Evolutionary conservation across 2,329 filamentous ascomycete species (phyloP).

Genomic region (Podosphaera xanthii): DNA sequence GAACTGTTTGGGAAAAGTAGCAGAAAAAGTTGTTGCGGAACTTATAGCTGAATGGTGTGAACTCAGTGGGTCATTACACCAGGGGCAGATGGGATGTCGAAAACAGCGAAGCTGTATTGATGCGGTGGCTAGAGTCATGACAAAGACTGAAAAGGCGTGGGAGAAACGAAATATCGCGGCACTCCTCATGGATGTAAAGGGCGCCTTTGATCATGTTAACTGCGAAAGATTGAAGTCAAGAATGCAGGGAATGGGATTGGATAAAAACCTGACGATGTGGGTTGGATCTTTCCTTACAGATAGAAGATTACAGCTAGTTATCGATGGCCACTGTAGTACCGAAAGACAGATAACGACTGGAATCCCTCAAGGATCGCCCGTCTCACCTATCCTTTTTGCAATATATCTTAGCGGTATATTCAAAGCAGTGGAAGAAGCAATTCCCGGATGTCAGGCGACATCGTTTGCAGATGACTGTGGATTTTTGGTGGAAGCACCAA

Average conservation of each 20-base stretch:
- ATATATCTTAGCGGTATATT: not conserved
- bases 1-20: not conserved
- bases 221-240: not conserved
- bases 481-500: not conserved
- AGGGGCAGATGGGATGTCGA: not conserved
- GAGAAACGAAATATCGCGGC: not conserved
- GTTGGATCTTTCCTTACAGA: not conserved
- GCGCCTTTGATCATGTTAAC: not conserved
- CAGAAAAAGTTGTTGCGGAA: not conserved
- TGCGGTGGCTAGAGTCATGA: not conserved
- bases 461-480: not conserved
- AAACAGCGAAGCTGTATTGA: not conserved
- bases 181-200: not conserved
- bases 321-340: not conserved
- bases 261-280: not conserved
- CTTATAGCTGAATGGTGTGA: not conserved
- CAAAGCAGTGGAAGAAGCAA: not conserved
- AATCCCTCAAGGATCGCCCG: not conserved
- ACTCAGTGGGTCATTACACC: not conserved
- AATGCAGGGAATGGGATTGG: not conserved
- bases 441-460: not conserved
- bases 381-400: not conserved
- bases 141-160: not conserved
- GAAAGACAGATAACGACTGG: not conserved
- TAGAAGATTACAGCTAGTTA: not conserved